phyloP scores from a whole-genome alignment of 805 yeast genomes.

The Wickerhamomyces pijperi region DNA sequence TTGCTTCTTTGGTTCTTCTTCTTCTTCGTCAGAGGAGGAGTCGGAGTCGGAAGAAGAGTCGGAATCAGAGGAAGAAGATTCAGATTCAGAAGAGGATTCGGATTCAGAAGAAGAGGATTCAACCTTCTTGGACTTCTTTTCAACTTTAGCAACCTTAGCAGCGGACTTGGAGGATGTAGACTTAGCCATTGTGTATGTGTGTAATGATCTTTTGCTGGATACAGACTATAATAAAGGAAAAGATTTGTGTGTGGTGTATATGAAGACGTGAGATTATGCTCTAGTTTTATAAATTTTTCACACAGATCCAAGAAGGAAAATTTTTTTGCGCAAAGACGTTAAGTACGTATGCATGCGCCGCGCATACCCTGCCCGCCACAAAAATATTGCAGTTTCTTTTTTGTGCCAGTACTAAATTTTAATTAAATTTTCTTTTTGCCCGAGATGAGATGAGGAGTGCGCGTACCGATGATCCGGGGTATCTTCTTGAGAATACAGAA shows the following conservation, averaged over 20 bases:
- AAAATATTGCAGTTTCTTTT: too few species aligned
- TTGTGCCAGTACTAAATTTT: too few species aligned
- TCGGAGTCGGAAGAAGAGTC: constrained; percentile 11
- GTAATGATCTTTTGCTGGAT: not conserved
- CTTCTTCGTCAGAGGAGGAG: constrained; percentile 7
- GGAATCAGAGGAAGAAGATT: constrained; percentile 10
- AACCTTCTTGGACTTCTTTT: constrained; percentile 1
- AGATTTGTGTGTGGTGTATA: not conserved
- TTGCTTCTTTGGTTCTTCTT: constrained; percentile 11
- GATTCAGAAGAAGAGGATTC: constrained; percentile 1
- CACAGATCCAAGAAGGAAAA: too few species aligned
- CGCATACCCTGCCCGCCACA: too few species aligned
- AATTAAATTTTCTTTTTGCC: too few species aligned
- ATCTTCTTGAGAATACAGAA: too few species aligned
- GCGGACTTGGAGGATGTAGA: not conserved
- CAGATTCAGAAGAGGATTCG: constrained; percentile 10
- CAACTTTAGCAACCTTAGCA: not conserved
- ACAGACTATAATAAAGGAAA: too few species aligned
- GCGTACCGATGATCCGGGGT: not conserved
- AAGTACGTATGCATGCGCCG: too few species aligned
- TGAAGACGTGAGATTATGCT: too few species aligned
- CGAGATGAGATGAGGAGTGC: too few species aligned
- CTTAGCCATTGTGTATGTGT: not conserved
- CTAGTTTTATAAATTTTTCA: too few species aligned
- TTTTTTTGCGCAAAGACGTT: too few species aligned